Evolutionary conservation across 345 rosid genomes (phyloP), one percentile per base, ranked within the genome.

Genomic region (Zanthoxylum bungeanum): DNA sequence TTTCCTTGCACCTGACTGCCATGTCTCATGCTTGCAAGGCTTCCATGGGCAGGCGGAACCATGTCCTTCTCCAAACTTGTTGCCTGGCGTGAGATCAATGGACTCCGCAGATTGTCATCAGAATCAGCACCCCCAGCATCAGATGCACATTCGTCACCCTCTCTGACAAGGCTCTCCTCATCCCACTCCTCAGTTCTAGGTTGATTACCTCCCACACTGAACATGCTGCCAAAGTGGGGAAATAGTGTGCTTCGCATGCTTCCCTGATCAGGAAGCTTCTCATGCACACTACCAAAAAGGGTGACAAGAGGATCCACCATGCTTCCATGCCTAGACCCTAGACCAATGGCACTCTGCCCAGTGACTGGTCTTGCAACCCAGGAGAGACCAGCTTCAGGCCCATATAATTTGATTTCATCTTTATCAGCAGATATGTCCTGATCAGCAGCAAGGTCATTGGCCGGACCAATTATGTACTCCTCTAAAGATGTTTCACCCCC

Each of bases 211-310:
- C 93, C 99, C 27, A 93, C 86, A 42, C 96, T 93, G 81, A 95
- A 91, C 97, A 93, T 93, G 82, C 99, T 93, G 68, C 99, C 97
- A 27, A 95, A 89, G 85, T 87, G 91, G 0, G 97, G 98, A 71
- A 93, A 95, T 69, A 95, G 84, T 30, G 87, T 81, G 85, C 99
- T 95, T 73, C 84, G 85, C 97, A 91, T 93, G 80, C 98, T 89
- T 72, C 93, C 98, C 17, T 78, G 75, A 14, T 91, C 93, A 0
- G 92, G 93, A 58, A 86, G 82, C 82, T 84, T 93, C 84, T 93
- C 97, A 40, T 95, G 98, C 53, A 95, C 85, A 60, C 91, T 91
- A 21, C 96, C 93, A 70, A 93, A 93, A 55, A 95, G 87, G 52
- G 93, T 83, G 64, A 93, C 99, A 40, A 95, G 85, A 52, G 99